These are phyloP conservation scores for Vigna nakashimae DNA, from an alignment of 306 rosid species.

Conservation along the genomic window DNA sequence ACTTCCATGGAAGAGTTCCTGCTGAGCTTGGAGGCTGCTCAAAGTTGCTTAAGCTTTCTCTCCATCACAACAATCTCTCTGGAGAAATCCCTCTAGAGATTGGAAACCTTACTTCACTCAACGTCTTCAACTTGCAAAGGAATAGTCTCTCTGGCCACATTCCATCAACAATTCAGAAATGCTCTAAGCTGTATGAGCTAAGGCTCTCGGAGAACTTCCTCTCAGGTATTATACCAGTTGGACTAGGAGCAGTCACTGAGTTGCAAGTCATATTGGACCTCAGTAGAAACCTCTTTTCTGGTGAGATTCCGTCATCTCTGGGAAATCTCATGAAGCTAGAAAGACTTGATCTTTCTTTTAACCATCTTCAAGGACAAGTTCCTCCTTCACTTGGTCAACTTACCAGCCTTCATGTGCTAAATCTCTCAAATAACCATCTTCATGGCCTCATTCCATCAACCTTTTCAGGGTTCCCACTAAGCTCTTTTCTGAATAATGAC, in stretches of 20 bases:
- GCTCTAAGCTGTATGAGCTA: slow-evolving; percentile 71
- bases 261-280: slow-evolving; percentile 77
- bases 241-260: slow-evolving; percentile 65
- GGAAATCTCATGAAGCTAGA: slow-evolving; percentile 77
- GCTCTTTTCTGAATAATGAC: slow-evolving; percentile 65
- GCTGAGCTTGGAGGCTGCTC: slow-evolving; percentile 66
- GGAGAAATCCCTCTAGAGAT: slow-evolving; percentile 64
- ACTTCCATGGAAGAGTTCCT: slow-evolving; percentile 66
- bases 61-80: slow-evolving; percentile 62
- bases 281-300: slow-evolving; percentile 58
- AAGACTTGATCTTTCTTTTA: slow-evolving; percentile 73
- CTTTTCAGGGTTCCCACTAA: slow-evolving; percentile 64
- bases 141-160: slow-evolving; percentile 63
- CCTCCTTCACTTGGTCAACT: slow-evolving; percentile 68
- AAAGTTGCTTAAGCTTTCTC: slow-evolving; percentile 64
- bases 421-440: slow-evolving; percentile 74
- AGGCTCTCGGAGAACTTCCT: slow-evolving; percentile 75
- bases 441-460: slow-evolving; percentile 67
- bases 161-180: slow-evolving; percentile 63
- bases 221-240: slow-evolving; percentile 62
- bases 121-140: slow-evolving; percentile 69
- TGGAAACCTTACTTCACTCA: slow-evolving; percentile 64
- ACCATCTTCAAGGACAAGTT: slow-evolving; percentile 66
- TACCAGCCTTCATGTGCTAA: slow-evolving; percentile 72
- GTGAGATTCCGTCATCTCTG: slow-evolving; percentile 70